Evolutionary conservation across 148 eudicot genomes (phyloP).

Genomic region (Rhododendron williamsianum): DNA sequence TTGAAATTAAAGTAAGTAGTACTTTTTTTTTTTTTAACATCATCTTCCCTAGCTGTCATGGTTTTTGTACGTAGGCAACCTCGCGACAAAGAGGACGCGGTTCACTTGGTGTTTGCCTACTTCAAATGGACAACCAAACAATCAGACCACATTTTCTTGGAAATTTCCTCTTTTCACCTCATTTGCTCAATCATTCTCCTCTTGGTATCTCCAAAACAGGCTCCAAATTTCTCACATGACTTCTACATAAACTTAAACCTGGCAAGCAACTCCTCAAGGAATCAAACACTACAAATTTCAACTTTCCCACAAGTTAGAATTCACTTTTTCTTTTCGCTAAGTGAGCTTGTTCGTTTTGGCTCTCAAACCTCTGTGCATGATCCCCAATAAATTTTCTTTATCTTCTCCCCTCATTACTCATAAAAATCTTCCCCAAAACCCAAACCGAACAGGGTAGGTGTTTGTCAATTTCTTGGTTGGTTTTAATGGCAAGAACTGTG

Average conservation of each 20-base stretch:
- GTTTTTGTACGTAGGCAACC: neutral
- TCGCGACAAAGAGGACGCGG: neutral
- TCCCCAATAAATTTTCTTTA: too few relatives aligned
- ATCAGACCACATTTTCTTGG: neutral
- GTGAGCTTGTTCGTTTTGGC: too few relatives aligned
- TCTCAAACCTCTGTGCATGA: too few relatives aligned
- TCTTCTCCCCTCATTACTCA: too few relatives aligned
- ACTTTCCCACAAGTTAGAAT: neutral
- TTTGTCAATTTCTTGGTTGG: neutral
- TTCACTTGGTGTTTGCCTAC: neutral
- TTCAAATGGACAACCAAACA: neutral
- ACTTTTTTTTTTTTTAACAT: too few relatives aligned
- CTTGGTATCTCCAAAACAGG: neutral
- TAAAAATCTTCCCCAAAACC: too few relatives aligned
- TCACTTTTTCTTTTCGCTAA: too few relatives aligned
- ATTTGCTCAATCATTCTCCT: neutral
- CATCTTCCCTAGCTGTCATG: neutral
- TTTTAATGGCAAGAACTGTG: conserved; percentile 12
- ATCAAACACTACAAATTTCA: neutral
- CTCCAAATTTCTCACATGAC: neutral
- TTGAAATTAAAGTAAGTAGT: neutral
- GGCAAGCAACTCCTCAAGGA: neutral
- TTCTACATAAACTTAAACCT: neutral
- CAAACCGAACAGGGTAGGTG: too few relatives aligned
- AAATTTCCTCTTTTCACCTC: neutral